Evolutionary conservation across 2,329 filamentous ascomycete species (phyloP).

Genomic region (Samsoniella hepiali): DNA sequence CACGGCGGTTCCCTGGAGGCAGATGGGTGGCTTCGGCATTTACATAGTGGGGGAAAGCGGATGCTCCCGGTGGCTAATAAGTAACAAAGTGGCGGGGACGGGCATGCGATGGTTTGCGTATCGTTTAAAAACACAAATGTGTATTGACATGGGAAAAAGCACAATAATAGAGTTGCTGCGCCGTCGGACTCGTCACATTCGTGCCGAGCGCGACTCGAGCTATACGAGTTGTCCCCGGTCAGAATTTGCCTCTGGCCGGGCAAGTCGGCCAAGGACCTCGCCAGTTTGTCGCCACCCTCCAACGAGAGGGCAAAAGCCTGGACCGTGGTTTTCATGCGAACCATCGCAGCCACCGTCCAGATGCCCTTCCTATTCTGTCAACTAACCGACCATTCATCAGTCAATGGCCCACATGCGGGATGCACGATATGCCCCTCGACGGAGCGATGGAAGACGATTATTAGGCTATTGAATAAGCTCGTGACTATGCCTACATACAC

Average conservation of each 20-base stretch:
- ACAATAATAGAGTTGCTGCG: background rate
- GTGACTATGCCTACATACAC: conserved; percentile 4
- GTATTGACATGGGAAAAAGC: background rate
- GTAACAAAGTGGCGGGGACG: background rate
- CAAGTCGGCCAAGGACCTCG: background rate
- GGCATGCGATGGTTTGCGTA: background rate
- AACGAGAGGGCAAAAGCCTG: background rate
- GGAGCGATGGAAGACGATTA: conserved; percentile 7
- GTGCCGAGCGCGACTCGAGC: background rate
- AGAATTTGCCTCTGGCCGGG: background rate
- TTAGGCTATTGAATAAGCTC: conserved; percentile 6
- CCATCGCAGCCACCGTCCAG: background rate
- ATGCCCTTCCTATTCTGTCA: conserved; percentile 8
- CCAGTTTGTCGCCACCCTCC: background rate
- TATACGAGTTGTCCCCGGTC: background rate
- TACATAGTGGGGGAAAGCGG: background rate
- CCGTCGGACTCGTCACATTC: background rate
- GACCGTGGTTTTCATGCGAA: background rate
- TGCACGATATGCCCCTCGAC: conserved; percentile 5
- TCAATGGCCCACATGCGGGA: background rate
- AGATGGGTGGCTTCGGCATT: conserved; percentile 6
- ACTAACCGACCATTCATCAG: background rate
- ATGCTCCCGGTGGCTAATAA: background rate
- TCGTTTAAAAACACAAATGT: background rate
- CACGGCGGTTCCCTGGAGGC: background rate